phyloP scores from a whole-genome alignment of 2,329 filamentous ascomycete species.

The Exophiala sp. region DNA sequence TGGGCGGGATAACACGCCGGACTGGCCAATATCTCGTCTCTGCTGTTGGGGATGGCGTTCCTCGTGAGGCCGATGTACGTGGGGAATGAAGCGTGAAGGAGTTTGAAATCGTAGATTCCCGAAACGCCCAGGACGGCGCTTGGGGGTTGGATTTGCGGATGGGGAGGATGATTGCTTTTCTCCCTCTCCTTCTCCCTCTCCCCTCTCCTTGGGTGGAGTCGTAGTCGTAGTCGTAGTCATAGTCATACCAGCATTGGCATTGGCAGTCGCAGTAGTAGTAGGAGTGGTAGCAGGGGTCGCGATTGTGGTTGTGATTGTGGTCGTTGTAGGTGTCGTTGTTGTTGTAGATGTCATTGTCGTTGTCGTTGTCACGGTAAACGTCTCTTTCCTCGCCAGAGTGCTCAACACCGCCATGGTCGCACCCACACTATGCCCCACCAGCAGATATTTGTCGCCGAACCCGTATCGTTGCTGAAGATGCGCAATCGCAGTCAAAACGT shows the following conservation, averaged over 20 bases:
- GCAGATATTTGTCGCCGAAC: conserved; percentile 38
- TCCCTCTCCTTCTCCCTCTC: too few relatives aligned
- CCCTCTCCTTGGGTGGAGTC: too few relatives aligned
- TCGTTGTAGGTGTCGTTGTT: too few relatives aligned
- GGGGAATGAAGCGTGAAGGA: conserved; percentile 34
- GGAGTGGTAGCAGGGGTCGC: too few relatives aligned
- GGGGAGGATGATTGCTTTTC: background rate
- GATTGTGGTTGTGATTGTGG: background rate
- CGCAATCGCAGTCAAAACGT: conserved; percentile 37
- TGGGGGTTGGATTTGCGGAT: conserved; percentile 29
- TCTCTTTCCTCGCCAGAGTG: conserved; percentile 33
- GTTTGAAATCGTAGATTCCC: conserved; percentile 42
- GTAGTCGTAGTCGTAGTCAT: too few relatives aligned
- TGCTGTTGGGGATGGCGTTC: conserved; percentile 38
- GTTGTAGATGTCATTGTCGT: too few relatives aligned
- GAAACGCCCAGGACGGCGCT: conserved; percentile 39
- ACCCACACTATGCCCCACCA: conserved; percentile 45
- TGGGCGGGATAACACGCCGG: conserved; percentile 31
- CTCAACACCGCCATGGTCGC: conserved; percentile 43
- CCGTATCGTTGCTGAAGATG: conserved; percentile 39
- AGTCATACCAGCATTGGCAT: too few relatives aligned
- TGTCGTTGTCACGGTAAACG: conserved; percentile 7
- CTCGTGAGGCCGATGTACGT: conserved; percentile 39
- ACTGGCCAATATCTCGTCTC: conserved; percentile 37
- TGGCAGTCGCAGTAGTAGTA: too few relatives aligned